phyloP scores from a whole-genome alignment of 495 filamentous ascomycete genomes.

The Xylaria bambusicola region DNA sequence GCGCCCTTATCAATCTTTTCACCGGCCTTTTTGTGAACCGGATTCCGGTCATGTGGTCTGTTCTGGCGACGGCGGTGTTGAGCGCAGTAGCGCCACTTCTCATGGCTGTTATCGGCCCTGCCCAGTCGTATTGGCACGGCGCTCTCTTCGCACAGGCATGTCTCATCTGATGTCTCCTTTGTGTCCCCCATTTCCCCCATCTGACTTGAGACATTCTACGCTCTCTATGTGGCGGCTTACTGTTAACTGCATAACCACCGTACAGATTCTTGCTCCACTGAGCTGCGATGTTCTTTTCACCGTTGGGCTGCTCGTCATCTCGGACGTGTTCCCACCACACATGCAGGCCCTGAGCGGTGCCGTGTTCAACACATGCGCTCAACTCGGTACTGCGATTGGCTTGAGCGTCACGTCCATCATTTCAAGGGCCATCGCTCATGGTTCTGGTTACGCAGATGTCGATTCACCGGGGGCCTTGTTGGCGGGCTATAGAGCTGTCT shows the following conservation, averaged over 20 bases:
- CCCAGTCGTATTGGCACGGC: conserved; percentile 58
- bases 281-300: conserved; percentile 63
- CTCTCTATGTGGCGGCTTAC: conserved; percentile 35
- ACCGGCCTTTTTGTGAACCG: conserved; percentile 58
- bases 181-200: conserved; percentile 24
- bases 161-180: too few relatives aligned
- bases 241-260: conserved; percentile 21
- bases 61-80: conserved; percentile 46
- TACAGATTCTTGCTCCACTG: too few relatives aligned
- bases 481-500: conserved; percentile 60
- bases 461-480: conserved; percentile 41
- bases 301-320: conserved; percentile 62
- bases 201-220: too few relatives aligned
- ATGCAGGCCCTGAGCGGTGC: conserved; percentile 64
- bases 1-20: conserved; percentile 54
- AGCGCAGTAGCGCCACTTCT: conserved; percentile 56
- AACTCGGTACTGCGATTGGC: conserved; percentile 63
- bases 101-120: conserved; percentile 47
- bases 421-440: conserved; percentile 51
- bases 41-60: conserved; percentile 51
- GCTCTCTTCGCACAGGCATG: conserved; percentile 47
- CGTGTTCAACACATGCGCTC: conserved; percentile 64
- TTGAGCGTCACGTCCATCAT: conserved; percentile 59
- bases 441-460: background rate
- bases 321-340: conserved; percentile 56